Conservation (phyloP, 2,329 filamentous ascomycete genomes). For the Orbilia quercus region DNA sequence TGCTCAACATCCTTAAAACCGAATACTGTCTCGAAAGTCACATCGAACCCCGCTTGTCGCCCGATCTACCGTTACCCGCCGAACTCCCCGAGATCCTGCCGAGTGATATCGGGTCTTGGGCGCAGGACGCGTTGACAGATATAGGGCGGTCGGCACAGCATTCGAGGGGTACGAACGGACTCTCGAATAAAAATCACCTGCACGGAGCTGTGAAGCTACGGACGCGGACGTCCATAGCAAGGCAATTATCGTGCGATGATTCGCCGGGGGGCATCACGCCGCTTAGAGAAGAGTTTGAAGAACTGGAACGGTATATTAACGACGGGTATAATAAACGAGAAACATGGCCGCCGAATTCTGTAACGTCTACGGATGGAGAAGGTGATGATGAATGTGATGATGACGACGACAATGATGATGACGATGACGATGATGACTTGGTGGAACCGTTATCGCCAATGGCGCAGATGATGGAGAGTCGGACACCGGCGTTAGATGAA, state of each 20-base stretch:
- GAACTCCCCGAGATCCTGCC: slow-evolving; percentile 5
- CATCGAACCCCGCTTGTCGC: not conserved
- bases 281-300: slow-evolving; percentile 7
- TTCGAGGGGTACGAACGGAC: slow-evolving; percentile 1
- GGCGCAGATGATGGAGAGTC: not conserved
- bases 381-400: slow-evolving; percentile 1
- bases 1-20: slow-evolving; percentile 4
- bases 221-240: not conserved
- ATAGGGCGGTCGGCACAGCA: slow-evolving; percentile 6
- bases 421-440: not conserved
- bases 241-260: not conserved
- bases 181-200: too few relatives aligned
- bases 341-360: slow-evolving; percentile 6
- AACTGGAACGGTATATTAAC: slow-evolving; percentile 5
- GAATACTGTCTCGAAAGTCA: not conserved
- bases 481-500: slow-evolving; percentile 1
- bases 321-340: not conserved
- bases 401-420: not conserved
- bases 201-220: too few relatives aligned
- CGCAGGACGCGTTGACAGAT: slow-evolving; percentile 8
- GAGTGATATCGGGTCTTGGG: slow-evolving; percentile 17
- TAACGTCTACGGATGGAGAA: slow-evolving; percentile 1
- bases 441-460: not conserved
- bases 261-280: not conserved
- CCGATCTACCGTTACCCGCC: not conserved